Evolutionary conservation across 306 rosid species (phyloP).

Genomic region (Corylus americana): DNA sequence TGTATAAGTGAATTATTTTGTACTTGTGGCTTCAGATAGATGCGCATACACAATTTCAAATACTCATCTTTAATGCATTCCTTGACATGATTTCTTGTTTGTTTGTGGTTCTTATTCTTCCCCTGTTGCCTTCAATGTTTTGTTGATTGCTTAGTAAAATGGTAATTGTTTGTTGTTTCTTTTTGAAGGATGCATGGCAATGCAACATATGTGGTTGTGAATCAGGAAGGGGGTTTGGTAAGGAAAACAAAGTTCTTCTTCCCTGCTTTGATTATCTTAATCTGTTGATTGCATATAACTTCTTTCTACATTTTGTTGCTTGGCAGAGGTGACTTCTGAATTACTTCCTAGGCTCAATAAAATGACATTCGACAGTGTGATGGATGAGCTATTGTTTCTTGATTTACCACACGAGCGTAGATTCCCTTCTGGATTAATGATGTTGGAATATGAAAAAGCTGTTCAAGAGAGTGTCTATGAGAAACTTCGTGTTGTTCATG

Average conservation of each 20-base stretch:
- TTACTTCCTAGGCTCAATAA: slow-evolving; percentile 44
- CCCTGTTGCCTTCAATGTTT: background rate
- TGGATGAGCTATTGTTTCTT: slow-evolving; percentile 41
- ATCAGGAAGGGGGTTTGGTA: slow-evolving; percentile 43
- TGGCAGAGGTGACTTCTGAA: slow-evolving; percentile 42
- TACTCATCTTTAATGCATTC: background rate
- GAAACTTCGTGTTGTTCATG: slow-evolving; percentile 34
- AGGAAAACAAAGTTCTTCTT: background rate
- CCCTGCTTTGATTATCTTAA: background rate
- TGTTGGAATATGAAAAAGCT: slow-evolving; percentile 45
- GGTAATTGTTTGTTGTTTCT: background rate
- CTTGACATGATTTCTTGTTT: background rate
- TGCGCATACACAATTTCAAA: background rate
- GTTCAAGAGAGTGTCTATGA: slow-evolving; percentile 49
- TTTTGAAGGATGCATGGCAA: slow-evolving; percentile 42
- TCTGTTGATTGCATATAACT: background rate
- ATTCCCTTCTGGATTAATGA: slow-evolving; percentile 39
- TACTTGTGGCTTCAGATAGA: background rate
- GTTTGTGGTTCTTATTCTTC: background rate
- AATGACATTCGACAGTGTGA: slow-evolving; percentile 35
- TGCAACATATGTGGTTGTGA: slow-evolving; percentile 29
- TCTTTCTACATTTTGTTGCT: slow-evolving; percentile 9
- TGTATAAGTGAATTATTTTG: background rate
- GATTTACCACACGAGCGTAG: slow-evolving; percentile 37
- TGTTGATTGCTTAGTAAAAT: no score